Percentiles rank a stretch among this genome's conserved stretches.
These are phyloP conservation scores for Panicum hallii DNA, from an alignment of 202 grass and related monocot genomes.

Conservation along the genomic window DNA sequence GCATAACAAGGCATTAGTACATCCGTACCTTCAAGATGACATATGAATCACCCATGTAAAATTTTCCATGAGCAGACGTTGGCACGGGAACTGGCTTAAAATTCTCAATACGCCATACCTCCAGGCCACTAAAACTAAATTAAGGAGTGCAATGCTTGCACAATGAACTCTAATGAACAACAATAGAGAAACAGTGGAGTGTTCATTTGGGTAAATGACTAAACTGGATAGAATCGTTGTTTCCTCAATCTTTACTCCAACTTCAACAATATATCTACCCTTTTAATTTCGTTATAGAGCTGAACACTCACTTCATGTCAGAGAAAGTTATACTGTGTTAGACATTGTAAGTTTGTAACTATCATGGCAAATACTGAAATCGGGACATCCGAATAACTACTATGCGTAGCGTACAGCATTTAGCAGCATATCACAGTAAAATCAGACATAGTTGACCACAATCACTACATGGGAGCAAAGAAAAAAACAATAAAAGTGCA, in stretches of 20 bases:
- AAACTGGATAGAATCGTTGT: not conserved
- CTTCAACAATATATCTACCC: not conserved
- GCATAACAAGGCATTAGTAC: constrained; percentile 16
- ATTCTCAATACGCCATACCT: constrained; percentile 94
- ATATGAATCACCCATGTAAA: constrained; percentile 96
- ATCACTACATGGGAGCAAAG: not conserved
- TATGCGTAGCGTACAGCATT: not conserved
- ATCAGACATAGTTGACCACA: not conserved
- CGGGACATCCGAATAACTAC: not conserved
- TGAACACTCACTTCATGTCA: not conserved
- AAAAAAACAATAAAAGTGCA: not conserved
- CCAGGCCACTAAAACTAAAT: constrained; percentile 65
- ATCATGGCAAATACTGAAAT: not conserved
- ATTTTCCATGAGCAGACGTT: constrained; percentile 76
- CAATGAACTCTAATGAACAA: constrained; percentile 9
- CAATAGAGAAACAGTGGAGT: not conserved
- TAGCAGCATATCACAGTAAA: not conserved
- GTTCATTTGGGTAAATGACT: not conserved
- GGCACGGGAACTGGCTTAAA: constrained; percentile 75
- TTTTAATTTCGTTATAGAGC: not conserved
- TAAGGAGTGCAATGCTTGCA: constrained; percentile 35
- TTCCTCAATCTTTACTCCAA: not conserved
- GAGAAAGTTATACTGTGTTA: not conserved
- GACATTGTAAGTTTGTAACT: constrained; percentile 3
- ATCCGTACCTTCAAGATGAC: constrained; percentile 82